Percentiles rank a stretch among this genome's conserved stretches.
These are phyloP conservation scores for Microcera coccophila DNA, from an alignment of 2,329 filamentous ascomycete species.

Conservation along the genomic window DNA sequence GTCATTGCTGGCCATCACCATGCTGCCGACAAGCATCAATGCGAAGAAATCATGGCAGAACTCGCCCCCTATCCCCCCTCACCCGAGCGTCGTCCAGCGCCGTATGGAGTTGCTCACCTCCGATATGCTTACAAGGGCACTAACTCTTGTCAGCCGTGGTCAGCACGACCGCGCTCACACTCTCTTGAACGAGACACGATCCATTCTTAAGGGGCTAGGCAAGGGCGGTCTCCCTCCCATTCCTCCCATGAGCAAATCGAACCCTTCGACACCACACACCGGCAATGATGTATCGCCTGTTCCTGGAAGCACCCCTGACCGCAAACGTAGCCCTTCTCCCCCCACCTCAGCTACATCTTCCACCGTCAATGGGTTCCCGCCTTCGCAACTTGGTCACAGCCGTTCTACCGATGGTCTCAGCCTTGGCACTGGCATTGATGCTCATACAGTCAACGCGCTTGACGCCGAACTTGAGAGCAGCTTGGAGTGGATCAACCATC, in stretches of 20 bases:
- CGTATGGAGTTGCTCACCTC: conserved; percentile 97
- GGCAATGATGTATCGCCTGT: conserved; percentile 43
- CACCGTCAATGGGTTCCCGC: conserved; percentile 36
- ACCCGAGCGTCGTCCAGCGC: conserved; percentile 90
- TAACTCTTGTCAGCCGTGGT: conserved; percentile 84
- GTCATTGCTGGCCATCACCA: conserved; percentile 89
- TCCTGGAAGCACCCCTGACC: conserved; percentile 46
- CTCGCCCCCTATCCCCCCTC: conserved; percentile 83
- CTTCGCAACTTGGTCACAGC: conserved; percentile 45
- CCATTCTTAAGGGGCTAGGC: conserved; percentile 90
- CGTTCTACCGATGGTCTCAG: conserved; percentile 56
- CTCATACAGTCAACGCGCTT: conserved; percentile 74
- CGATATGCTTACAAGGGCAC: conserved; percentile 90
- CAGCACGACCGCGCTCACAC: conserved; percentile 94
- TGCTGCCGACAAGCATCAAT: conserved; percentile 68
- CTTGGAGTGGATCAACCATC: conserved; percentile 96
- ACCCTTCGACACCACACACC: conserved; percentile 48
- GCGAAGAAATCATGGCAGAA: conserved; percentile 63
- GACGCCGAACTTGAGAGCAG: conserved; percentile 87
- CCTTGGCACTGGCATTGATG: conserved; percentile 74
- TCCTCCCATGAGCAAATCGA: conserved; percentile 55
- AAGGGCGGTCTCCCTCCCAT: conserved; percentile 93
- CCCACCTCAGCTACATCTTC: conserved; percentile 47
- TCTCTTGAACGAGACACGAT: conserved; percentile 85
- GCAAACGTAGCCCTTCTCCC: conserved; percentile 54